Evolutionary conservation across 2,329 filamentous ascomycete genomes (phyloP).

Genomic region (Davidsoniella australis): DNA sequence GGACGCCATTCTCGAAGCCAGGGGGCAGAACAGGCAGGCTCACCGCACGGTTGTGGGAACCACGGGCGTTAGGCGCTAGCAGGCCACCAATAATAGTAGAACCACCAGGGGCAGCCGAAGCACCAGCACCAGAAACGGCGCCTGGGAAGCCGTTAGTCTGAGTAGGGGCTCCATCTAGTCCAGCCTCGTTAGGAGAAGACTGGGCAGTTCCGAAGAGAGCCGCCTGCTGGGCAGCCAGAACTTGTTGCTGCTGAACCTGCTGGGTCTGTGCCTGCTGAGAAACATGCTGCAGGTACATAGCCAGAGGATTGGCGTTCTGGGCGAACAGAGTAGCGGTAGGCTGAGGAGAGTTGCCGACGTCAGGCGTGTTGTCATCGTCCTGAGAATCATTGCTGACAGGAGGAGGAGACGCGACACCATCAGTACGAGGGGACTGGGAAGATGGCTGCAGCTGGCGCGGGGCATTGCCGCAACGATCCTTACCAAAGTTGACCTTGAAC

Average conservation of each 20-base stretch:
- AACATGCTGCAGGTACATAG: slow-evolving; percentile 80
- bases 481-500: slow-evolving; percentile 99
- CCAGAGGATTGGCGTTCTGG: slow-evolving; percentile 71
- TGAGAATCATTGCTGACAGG: slow-evolving; percentile 23
- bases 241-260: slow-evolving; percentile 57
- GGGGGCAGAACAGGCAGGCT: slow-evolving; percentile 62
- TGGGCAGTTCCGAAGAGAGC: slow-evolving; percentile 62
- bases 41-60: slow-evolving; percentile 63
- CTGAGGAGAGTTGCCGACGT: slow-evolving; percentile 36
- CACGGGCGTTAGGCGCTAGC: slow-evolving; percentile 48
- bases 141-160: slow-evolving; percentile 48
- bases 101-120: slow-evolving; percentile 33
- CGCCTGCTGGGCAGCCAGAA: slow-evolving; percentile 58
- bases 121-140: slow-evolving; percentile 48
- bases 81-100: slow-evolving; percentile 60
- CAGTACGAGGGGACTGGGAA: slow-evolving; percentile 49
- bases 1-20: slow-evolving; percentile 42
- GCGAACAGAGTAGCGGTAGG: slow-evolving; percentile 63
- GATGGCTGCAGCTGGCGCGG: slow-evolving; percentile 64
- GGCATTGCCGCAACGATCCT: slow-evolving; percentile 92
- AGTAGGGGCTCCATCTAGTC: slow-evolving; percentile 36
- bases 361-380: slow-evolving; percentile 36
- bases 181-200: slow-evolving; percentile 38
- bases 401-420: slow-evolving; percentile 40
- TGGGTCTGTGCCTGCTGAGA: slow-evolving; percentile 56